Evolutionary conservation across 345 rosid genomes (phyloP), one percentile per base, ranked within the genome.

Genomic region (Syzygium jambos): DNA sequence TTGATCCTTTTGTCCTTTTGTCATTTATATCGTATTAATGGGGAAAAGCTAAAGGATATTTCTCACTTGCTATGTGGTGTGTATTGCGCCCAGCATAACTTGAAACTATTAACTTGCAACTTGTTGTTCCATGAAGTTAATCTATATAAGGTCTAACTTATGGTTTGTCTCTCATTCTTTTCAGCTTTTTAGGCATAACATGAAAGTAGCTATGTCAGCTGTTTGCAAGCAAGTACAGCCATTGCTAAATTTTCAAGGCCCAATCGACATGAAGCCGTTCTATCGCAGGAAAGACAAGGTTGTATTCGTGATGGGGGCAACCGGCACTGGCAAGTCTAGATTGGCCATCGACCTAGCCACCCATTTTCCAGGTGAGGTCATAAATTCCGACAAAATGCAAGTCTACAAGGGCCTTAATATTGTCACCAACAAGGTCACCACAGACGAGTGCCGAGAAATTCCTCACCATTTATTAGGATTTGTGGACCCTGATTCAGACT

Each of bases 351-450:
- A 97, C 82, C 85, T 97, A 0, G 99, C 99, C 52, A 91, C 95
- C 38, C 95, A 92, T 56, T 92, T 94, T 73, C 93, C 95, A 13
- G 97, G 95, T 4, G 99, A 96, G 94, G 91, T 97, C 16, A 73
- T 97, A 7, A 96, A 97, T 83, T 95, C 96, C 7, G 99, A 97
- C 88, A 97, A 97, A 92, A 97, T 97, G 73, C 99, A 97, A 91
- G 97, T 95, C 27, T 94, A 93, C 78, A 92, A 91, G 87, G 98
- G 99, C 41, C 93, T 97, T 0, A 93, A 95, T 84, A 90, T 94
- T 6, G 92, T 91, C 52, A 97, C 99, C 6, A 97, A 97, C 59
- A 97, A 97, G 89, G 98, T 97, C 22, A 96, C 96, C 2, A 92
- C 92, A 4, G 95, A 93, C 85, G 98, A 97, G 91, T 90, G 95